phyloP scores from a whole-genome alignment of 768 basidiomycete genomes.

The Podaxis sp. region DNA sequence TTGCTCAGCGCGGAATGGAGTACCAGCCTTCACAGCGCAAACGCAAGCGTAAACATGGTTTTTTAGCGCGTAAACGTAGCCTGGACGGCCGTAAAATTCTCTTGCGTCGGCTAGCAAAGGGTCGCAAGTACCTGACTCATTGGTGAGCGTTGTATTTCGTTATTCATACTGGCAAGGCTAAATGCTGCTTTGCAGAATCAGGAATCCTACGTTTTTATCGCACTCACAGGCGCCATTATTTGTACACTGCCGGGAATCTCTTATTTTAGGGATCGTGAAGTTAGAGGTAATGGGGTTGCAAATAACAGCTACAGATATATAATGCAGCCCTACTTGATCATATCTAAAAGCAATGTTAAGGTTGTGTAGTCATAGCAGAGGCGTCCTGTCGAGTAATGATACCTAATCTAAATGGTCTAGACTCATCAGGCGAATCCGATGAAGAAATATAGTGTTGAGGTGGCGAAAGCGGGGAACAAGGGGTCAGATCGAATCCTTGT shows the following conservation, averaged over 20 bases:
- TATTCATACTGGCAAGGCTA: neutral
- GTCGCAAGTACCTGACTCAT: constrained; percentile 79
- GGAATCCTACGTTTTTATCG: neutral
- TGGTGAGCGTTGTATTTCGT: constrained; percentile 29
- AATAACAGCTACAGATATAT: neutral
- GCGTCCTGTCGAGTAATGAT: neutral
- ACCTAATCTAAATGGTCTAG: constrained; percentile 6
- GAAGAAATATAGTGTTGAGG: constrained; percentile 42
- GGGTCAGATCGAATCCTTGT: constrained; percentile 66
- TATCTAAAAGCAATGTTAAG: neutral
- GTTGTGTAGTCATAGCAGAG: neutral
- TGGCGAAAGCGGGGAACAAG: constrained; percentile 61
- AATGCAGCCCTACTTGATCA: neutral
- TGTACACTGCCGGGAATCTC: too few relatives aligned
- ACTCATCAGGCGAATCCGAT: neutral
- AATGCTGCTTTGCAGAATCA: neutral
- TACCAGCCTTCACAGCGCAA: constrained; percentile 97
- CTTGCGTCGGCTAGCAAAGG: constrained; percentile 67
- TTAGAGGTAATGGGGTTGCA: neutral
- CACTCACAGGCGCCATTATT: too few relatives aligned
- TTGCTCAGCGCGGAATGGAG: constrained; percentile 75
- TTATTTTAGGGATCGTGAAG: neutral
- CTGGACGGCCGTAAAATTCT: constrained; percentile 74
- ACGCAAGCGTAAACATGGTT: constrained; percentile 91
- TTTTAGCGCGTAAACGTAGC: constrained; percentile 72